Conservation (phyloP, 1,139 yeast genomes). For the Yamadazyma oceani region DNA sequence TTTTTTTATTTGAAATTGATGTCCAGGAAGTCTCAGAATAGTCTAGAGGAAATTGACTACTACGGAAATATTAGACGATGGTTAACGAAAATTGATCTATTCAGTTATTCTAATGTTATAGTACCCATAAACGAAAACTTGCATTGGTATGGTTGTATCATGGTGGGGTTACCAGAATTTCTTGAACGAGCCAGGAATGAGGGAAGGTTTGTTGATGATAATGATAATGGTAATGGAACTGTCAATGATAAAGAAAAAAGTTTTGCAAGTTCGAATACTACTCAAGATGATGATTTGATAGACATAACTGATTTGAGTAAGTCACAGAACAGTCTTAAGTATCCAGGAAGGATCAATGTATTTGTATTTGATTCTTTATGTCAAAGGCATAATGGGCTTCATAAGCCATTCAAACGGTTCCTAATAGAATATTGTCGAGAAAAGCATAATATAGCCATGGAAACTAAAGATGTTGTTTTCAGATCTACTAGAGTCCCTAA, state of each 20-base stretch:
- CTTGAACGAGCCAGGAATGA: constrained; percentile 15
- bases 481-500: constrained; percentile 67
- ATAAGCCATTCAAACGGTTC: constrained; percentile 58
- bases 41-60: constrained; percentile 27
- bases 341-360: constrained; percentile 34
- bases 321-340: constrained; percentile 2
- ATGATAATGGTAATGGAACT: too few relatives aligned
- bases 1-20: constrained; percentile 76
- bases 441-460: constrained; percentile 50
- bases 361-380: constrained; percentile 78
- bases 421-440: constrained; percentile 72
- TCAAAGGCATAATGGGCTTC: constrained; percentile 55
- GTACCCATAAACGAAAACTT: constrained; percentile 79
- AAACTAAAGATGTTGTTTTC: constrained; percentile 41
- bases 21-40: constrained; percentile 17
- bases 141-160: constrained; percentile 89
- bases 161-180: constrained; percentile 47
- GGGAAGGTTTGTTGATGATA: not conserved
- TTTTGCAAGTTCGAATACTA: not conserved
- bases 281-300: not conserved
- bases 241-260: too few relatives aligned
- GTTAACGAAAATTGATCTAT: constrained; percentile 71
- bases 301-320: constrained; percentile 1
- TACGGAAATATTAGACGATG: constrained; percentile 74
- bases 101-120: constrained; percentile 59